Conservation (phyloP, 2,329 filamentous ascomycete genomes). For the Scolecobasidium constrictum region DNA sequence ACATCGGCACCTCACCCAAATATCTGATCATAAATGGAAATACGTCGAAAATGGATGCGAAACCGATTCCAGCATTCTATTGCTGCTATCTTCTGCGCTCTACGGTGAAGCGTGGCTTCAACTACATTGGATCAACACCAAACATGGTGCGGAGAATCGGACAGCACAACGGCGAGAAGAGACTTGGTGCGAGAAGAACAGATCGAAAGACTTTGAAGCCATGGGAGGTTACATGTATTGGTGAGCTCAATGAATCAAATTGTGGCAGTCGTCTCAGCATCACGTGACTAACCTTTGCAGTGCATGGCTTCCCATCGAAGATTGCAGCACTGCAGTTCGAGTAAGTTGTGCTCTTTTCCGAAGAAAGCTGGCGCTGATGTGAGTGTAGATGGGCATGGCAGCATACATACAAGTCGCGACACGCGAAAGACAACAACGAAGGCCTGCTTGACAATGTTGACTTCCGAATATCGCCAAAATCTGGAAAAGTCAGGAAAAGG, state of each 20-base stretch:
- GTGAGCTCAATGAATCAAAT: background rate
- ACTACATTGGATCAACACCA: conserved; percentile 84
- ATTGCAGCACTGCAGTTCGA: conserved; percentile 90
- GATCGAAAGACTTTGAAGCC: conserved; percentile 57
- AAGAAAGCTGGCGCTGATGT: background rate
- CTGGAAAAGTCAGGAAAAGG: conserved; percentile 18
- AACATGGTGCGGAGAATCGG: conserved; percentile 73
- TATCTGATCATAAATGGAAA: too few species aligned
- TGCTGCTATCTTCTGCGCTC: conserved; percentile 89
- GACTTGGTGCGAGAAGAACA: conserved; percentile 74
- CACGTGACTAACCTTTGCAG: conserved; percentile 19
- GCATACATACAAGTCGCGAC: conserved; percentile 69
- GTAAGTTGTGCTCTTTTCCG: conserved; percentile 37
- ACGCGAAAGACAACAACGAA: conserved; percentile 33
- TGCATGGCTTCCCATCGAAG: conserved; percentile 80
- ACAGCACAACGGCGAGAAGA: conserved; percentile 81
- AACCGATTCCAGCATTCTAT: conserved; percentile 73
- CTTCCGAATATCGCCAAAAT: conserved; percentile 5
- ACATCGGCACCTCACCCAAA: too few species aligned
- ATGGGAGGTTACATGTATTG: conserved; percentile 74
- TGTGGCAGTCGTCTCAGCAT: background rate
- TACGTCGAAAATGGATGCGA: conserved; percentile 8
- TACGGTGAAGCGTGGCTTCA: conserved; percentile 51
- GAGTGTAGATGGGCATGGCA: conserved; percentile 73
- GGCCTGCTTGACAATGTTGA: background rate